phyloP scores from a whole-genome alignment of 164 flowering plant species.

The Kalanchoe fedtschenkoi region DNA sequence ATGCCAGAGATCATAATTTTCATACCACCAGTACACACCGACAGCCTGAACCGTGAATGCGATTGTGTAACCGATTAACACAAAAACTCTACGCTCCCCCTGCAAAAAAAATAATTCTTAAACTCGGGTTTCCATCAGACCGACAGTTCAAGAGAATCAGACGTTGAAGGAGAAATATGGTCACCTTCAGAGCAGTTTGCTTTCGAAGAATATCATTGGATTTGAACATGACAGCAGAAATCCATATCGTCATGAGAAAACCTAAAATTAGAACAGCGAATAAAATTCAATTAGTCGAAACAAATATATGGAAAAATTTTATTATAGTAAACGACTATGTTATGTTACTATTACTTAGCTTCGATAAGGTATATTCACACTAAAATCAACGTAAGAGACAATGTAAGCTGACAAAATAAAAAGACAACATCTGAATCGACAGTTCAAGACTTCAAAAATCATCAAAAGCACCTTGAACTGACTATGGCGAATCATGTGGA shows the following conservation, averaged over 20 bases:
- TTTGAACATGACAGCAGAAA: conserved; percentile 94
- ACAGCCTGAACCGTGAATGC: conserved; percentile 57
- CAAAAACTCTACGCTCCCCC: conserved; percentile 83
- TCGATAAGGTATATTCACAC: no score
- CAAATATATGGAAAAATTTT: neutral
- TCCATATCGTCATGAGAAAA: conserved; percentile 88
- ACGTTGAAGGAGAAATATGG: conserved; percentile 3
- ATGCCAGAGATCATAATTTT: conserved; percentile 71
- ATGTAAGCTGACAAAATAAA: no score
- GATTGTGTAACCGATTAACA: conserved; percentile 46
- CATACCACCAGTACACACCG: conserved; percentile 93
- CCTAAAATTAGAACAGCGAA: conserved; percentile 40
- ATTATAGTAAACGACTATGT: neutral
- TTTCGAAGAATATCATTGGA: conserved; percentile 88
- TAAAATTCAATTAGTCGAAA: neutral
- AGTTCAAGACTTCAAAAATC: no score
- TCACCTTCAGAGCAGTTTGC: conserved; percentile 97
- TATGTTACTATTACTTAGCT: no score
- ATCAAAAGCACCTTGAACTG: no score
- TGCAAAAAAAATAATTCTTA: conserved; percentile 23
- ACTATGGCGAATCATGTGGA: no score
- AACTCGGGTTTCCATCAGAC: neutral
- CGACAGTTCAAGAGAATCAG: neutral
- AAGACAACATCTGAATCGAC: no score
- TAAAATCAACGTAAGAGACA: no score